Conservation (phyloP, 768 basidiomycete genomes). For the Russula emetica region DNA sequence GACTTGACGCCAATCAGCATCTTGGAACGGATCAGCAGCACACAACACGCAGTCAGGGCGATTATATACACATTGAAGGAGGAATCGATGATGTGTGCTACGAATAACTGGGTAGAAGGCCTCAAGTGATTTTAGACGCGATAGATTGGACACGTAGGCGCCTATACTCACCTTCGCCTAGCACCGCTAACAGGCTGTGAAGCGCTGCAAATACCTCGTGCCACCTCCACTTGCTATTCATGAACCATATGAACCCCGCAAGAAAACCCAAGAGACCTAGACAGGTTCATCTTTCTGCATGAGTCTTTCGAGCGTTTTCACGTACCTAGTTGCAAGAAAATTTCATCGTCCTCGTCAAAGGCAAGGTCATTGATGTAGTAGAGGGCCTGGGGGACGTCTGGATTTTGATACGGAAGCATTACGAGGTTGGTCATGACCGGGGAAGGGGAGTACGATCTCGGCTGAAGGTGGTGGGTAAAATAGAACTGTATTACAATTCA, state of each 20-base stretch:
- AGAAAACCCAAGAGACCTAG: slow-evolving; percentile 20
- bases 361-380: slow-evolving; percentile 13
- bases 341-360: slow-evolving; percentile 16
- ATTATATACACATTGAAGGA: slow-evolving; percentile 12
- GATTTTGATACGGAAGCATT: background rate
- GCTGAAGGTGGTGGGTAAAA: background rate
- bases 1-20: background rate
- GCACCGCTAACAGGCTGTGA: background rate
- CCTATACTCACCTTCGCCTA: slow-evolving; percentile 15
- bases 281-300: background rate
- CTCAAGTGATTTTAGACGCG: slow-evolving; percentile 1
- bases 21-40: background rate
- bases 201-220: slow-evolving; percentile 5
- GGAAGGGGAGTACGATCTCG: background rate
- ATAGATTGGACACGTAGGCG: background rate
- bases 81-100: slow-evolving; percentile 2
- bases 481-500: background rate
- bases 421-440: background rate
- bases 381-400: slow-evolving; percentile 5
- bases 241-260: slow-evolving; percentile 22
- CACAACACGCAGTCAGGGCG: background rate
- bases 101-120: slow-evolving; percentile 22
- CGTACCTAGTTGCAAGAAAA: slow-evolving; percentile 19
- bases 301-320: background rate
- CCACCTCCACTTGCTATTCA: slow-evolving; percentile 22